These are phyloP conservation scores for Trichoderma gracile DNA, from an alignment of 2,329 filamentous ascomycete genomes.

Conservation along the genomic window DNA sequence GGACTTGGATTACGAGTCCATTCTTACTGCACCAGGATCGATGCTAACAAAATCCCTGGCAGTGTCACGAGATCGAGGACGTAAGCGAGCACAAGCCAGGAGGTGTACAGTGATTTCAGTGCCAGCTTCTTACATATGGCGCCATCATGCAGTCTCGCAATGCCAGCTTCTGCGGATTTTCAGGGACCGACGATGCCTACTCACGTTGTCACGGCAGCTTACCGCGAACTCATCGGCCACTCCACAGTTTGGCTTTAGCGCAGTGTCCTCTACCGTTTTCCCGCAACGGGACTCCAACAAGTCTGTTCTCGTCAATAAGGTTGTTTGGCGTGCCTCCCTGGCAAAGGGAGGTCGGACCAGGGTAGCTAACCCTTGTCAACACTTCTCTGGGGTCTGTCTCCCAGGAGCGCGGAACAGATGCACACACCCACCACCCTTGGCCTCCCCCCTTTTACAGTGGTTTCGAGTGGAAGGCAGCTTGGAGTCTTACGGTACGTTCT, in stretches of 20 bases:
- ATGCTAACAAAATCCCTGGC: no score
- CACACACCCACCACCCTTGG: conserved; percentile 4
- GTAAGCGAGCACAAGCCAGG: conserved; percentile 2
- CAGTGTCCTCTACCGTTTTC: conserved; percentile 23
- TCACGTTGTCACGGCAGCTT: not conserved
- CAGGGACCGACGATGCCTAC: not conserved
- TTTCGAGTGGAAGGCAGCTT: no score
- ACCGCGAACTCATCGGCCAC: not conserved
- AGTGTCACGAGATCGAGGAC: conserved; percentile 3
- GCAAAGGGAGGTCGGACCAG: conserved; percentile 1
- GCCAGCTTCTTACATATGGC: not conserved
- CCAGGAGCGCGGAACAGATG: conserved; percentile 25
- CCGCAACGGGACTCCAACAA: conserved; percentile 22
- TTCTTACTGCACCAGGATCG: not conserved
- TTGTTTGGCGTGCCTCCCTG: conserved; percentile 20
- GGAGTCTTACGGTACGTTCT: not conserved
- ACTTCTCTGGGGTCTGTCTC: conserved; percentile 15
- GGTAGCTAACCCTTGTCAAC: conserved; percentile 26
- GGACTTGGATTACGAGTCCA: no score
- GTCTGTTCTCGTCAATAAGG: conserved; percentile 18
- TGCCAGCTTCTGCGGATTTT: conserved; percentile 6
- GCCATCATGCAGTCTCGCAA: not conserved
- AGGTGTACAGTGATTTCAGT: not conserved
- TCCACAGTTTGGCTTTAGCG: conserved; percentile 18
- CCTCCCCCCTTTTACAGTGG: conserved; percentile 8